Evolutionary conservation across 306 rosid species (phyloP), one percentile per base, ranked within the genome.

Genomic region (Dryas drummondii): DNA sequence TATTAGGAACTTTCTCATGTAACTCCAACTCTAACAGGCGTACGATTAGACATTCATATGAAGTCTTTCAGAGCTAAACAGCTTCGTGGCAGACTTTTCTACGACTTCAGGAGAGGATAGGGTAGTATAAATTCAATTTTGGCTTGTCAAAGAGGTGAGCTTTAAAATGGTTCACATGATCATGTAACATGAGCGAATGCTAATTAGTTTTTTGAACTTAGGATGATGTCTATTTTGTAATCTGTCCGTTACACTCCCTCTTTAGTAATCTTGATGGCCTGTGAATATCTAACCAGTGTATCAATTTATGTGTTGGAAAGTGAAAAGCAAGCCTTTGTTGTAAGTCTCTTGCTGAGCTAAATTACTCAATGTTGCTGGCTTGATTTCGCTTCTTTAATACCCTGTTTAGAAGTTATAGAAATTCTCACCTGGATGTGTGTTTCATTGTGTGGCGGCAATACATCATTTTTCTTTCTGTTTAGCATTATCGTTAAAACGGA

Each of bases 1-100:
- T 87, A 84, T 42, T 86, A 85, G 51, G 92, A 82, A 80, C 89
- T 73, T 68, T 73, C 93, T 72, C 78, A 74, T 58, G 51, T 56
- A 47, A 66, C 75, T 53, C 71, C 19, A 76, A 81, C 81, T 78
- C 87, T 76, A 84, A 88, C 87, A 74, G 81, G 78, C 79, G 71
- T 76, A 81, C 71, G 42, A 79, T 80, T 42, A 85, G 87, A 85
- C 72, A 56, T 70, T 67, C 32, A 63, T 64, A 71, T n/a, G 75
- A 68, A 68, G 70, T 55, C 71, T 57, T 76, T 52, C 26, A 76
- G 79, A 66, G 65, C 70, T 55, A 65, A 71, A 54, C 77, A 67
- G 65, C 62, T 60, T 85, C 72, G 53, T 42, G 71, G 78, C 82
- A 32, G 13, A 17, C 17, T 70, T 53, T 76, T 44, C 71, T 79